phyloP scores from a whole-genome alignment of 805 yeast genomes.

The Debaryomyces castellii region DNA sequence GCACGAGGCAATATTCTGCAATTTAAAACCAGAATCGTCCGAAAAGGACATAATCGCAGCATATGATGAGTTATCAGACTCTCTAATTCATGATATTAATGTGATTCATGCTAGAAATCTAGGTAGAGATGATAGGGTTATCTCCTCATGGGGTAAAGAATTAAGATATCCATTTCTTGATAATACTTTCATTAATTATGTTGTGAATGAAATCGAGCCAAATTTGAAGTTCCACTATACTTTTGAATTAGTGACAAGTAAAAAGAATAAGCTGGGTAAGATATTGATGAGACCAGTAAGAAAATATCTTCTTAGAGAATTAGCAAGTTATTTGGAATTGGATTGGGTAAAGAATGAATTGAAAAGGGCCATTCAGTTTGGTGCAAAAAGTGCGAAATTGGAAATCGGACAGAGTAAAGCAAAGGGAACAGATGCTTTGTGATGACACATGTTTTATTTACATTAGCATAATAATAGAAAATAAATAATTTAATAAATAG shows the following conservation, averaged over 20 bases:
- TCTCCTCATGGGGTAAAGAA: slow-evolving; percentile 85
- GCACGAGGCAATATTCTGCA: slow-evolving; percentile 56
- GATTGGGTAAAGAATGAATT: slow-evolving; percentile 65
- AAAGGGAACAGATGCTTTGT: slow-evolving; percentile 65
- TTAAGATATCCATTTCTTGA: slow-evolving; percentile 85
- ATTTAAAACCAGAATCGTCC: slow-evolving; percentile 16
- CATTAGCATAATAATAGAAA: too few species aligned
- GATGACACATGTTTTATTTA: too few species aligned
- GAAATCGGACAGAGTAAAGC: slow-evolving; percentile 73
- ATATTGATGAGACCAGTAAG: slow-evolving; percentile 22
- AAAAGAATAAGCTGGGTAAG: slow-evolving; percentile 27
- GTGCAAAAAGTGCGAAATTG: slow-evolving; percentile 93
- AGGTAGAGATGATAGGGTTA: slow-evolving; percentile 90
- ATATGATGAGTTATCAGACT: slow-evolving; percentile 48
- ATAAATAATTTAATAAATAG: not conserved
- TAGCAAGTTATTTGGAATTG: slow-evolving; percentile 56
- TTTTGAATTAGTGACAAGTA: slow-evolving; percentile 19
- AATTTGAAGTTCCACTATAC: slow-evolving; percentile 38
- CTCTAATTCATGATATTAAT: slow-evolving; percentile 67
- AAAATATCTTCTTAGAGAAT: slow-evolving; percentile 59
- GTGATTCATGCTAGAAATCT: slow-evolving; percentile 78
- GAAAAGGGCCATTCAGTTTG: slow-evolving; percentile 95
- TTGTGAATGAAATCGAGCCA: slow-evolving; percentile 49
- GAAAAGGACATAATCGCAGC: slow-evolving; percentile 15
- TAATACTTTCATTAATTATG: slow-evolving; percentile 52